Base-by-base conservation (phyloP, 306 rosid genomes). In the Fragaria vesca region DNA sequence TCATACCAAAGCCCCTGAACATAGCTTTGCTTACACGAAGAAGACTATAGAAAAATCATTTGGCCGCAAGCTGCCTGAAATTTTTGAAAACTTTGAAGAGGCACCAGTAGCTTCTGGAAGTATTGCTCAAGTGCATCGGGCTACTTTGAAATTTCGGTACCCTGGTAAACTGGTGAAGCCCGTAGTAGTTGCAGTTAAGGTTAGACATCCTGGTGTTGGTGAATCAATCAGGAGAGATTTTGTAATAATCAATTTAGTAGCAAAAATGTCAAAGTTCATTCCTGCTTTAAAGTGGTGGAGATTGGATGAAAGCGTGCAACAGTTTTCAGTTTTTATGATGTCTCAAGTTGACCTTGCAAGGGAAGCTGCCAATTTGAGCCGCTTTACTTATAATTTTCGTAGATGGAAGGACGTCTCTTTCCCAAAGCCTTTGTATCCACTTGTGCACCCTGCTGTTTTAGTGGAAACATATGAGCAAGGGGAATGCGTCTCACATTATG, bases 271-370 rank as follows among this genome's bases (percentile, higher is more conserved):
- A 1, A 89, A 75, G 12, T 85, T 93, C 81, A 74, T 95, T 78
- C 99, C 99, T 34, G 88, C 97, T 20, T 90, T 95, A 46, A 85
- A 85, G 76, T 95, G 99, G 99, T 85, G 93, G 87, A 87, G 99
- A 86, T 86, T 95, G 88, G 99, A 95, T 85, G 99, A 95, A 85
- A 95, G 99, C 83, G 99, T 95, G 61, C 97, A 91, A 82, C 99
- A 95, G 85, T 95, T 94, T 92, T 96, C 94, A n/a, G 97, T 92
- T 81, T 94, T 90, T 82, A 94, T 94, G 98, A 85, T 95, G 98
- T 94, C 96, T 81, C 98, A 94, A 92, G 98, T 94, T 89, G 98
- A 94, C 84, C 97, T 94, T 83, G 98, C 98, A 2, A 89, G 97
- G 90, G 98, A 94, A 89, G 98, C 98, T 87, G 94, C 98, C 74